phyloP scores from a whole-genome alignment of 2,329 filamentous ascomycete species.

The Dryadomyces sulphureus region DNA sequence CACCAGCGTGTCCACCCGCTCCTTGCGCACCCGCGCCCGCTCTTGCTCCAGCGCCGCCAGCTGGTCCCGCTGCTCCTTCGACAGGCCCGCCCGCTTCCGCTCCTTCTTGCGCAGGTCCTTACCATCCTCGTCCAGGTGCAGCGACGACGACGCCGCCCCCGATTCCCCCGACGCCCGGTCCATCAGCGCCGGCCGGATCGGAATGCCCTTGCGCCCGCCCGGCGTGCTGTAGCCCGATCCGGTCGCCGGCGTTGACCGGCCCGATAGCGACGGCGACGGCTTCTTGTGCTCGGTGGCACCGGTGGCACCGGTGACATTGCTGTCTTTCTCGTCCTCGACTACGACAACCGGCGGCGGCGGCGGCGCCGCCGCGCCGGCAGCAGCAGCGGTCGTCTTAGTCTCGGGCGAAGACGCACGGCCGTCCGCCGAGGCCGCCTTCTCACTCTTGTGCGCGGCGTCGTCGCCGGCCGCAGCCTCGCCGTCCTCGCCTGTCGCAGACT shows the following conservation, averaged over 20 bases:
- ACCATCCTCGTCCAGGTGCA: conserved; percentile 47
- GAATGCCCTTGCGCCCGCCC: conserved; percentile 35
- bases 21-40: conserved; percentile 63
- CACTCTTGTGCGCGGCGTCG: conserved; percentile 40
- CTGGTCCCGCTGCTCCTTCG: conserved; percentile 87
- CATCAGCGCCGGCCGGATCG: conserved; percentile 74
- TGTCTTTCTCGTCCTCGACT: conserved; percentile 23
- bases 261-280: not conserved
- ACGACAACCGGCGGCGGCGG: conserved; percentile 20
- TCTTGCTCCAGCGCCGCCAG: conserved; percentile 79
- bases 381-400: not conserved
- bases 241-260: conserved; percentile 12
- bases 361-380: not conserved
- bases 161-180: conserved; percentile 70
- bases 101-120: conserved; percentile 48
- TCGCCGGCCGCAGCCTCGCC: conserved; percentile 42
- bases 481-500: conserved; percentile 26
- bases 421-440: conserved; percentile 24
- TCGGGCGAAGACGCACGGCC: not conserved
- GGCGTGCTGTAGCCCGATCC: conserved; percentile 24
- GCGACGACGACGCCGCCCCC: conserved; percentile 32
- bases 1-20: conserved; percentile 72
- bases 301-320: conserved; percentile 2
- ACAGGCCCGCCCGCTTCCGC: conserved; percentile 60
- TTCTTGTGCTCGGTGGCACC: not conserved